Percentiles rank a stretch among this genome's conserved stretches.
Conservation (phyloP, 2,329 filamentous ascomycete species). For the Macrophomina pseudophaseolina region DNA sequence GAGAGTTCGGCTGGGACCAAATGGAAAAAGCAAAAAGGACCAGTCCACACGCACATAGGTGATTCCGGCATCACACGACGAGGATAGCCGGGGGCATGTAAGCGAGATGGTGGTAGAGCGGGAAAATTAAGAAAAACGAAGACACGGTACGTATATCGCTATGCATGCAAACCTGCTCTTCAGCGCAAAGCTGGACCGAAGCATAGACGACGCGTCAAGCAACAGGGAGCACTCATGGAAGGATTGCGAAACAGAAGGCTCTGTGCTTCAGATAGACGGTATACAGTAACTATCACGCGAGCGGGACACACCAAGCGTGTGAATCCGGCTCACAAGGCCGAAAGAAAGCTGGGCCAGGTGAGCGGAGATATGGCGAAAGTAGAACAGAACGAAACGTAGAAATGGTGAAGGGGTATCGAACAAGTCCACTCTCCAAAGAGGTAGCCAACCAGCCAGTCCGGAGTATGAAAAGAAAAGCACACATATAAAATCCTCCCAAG, state of each 20-base stretch:
- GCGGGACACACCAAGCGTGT: not conserved
- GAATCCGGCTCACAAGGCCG: not conserved
- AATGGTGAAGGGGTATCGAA: constrained; percentile 25
- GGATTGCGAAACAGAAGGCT: not conserved
- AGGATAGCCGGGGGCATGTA: not conserved
- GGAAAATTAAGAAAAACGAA: not conserved
- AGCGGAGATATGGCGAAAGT: not conserved
- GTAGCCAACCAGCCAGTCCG: constrained; percentile 18
- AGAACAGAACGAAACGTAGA: constrained; percentile 9
- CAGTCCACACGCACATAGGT: not conserved
- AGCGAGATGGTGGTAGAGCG: not conserved
- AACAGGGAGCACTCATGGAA: not conserved
- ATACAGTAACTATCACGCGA: not conserved
- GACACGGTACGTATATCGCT: not conserved
- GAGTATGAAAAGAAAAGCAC: constrained; percentile 16
- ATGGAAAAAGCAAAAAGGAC: not conserved
- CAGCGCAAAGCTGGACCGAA: not conserved
- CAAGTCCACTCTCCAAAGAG: constrained; percentile 19
- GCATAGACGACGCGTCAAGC: not conserved
- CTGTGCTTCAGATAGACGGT: not conserved
- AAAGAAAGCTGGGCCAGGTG: not conserved
- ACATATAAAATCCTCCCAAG: constrained; percentile 11
- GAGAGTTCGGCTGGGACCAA: not conserved
- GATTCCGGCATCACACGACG: constrained; percentile 7
- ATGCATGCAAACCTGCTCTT: not conserved